Evolutionary conservation across 2,329 filamentous ascomycete species (phyloP).

Genomic region (Alternaria triticimaculans): DNA sequence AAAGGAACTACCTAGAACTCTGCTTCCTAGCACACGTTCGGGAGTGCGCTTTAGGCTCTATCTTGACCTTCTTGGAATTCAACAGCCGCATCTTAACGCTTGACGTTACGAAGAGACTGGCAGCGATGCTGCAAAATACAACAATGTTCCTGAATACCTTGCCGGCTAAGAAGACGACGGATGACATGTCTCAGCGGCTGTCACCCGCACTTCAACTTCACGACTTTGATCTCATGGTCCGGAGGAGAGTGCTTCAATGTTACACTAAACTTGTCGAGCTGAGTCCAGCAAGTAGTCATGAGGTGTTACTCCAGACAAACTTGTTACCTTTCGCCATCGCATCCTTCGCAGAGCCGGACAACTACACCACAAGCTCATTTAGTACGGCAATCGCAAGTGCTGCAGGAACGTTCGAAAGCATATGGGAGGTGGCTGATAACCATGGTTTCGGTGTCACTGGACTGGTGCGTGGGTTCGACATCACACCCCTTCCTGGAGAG

Average conservation of each 20-base stretch:
- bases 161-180: conserved; percentile 81
- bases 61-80: conserved; percentile 90
- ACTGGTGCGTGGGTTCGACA: conserved; percentile 77
- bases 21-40: conserved; percentile 94
- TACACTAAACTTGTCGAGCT: conserved; percentile 91
- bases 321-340: conserved; percentile 87
- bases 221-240: conserved; percentile 91
- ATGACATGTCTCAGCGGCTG: conserved; percentile 84
- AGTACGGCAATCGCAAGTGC: conserved; percentile 92
- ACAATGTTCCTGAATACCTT: conserved; percentile 86
- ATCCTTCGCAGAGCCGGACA: conserved; percentile 90
- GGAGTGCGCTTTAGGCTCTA: conserved; percentile 90
- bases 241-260: conserved; percentile 90
- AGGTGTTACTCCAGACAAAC: conserved; percentile 89
- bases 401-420: conserved; percentile 85
- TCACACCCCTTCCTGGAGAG: conserved; percentile 72
- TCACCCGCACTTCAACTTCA: conserved; percentile 86
- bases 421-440: conserved; percentile 96
- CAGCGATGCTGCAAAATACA: conserved; percentile 94
- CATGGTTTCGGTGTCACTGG: conserved; percentile 93
- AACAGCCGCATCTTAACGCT: conserved; percentile 90
- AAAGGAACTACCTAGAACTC: conserved; percentile 83
- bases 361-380: conserved; percentile 81
- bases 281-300: conserved; percentile 82
- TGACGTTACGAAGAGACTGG: conserved; percentile 91